Percentiles rank a stretch among this genome's conserved stretches.
phyloP scores from a whole-genome alignment of 306 rosid genomes.

The Adenanthera pavonina region DNA sequence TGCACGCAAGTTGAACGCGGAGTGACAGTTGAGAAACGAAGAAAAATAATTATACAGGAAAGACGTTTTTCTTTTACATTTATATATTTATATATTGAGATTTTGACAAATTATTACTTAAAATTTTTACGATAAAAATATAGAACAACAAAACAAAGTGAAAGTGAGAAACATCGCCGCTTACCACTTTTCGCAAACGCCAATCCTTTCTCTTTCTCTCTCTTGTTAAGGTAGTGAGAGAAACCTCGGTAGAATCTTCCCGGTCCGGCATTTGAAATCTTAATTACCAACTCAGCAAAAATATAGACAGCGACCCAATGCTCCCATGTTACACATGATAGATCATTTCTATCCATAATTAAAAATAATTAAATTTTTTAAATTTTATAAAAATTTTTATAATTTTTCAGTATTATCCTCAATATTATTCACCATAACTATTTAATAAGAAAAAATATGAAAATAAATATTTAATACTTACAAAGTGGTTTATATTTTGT shows the following conservation, averaged over 20 bases:
- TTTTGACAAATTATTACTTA: neutral
- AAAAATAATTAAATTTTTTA: no score
- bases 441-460: no score
- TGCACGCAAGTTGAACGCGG: constrained; percentile 75
- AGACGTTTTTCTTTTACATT: neutral
- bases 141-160: neutral
- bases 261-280: neutral
- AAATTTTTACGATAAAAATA: neutral
- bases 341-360: no score
- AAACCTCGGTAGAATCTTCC: neutral
- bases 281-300: neutral
- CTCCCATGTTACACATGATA: no score
- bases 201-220: neutral
- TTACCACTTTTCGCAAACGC: constrained; percentile 16
- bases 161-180: constrained; percentile 29
- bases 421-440: no score
- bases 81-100: neutral
- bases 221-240: constrained; percentile 8
- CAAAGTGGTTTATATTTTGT: no score
- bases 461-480: no score
- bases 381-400: no score
- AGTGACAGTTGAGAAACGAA: constrained; percentile 66
- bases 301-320: neutral
- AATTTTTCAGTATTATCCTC: no score
- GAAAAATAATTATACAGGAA: neutral